Percentiles rank a stretch among this genome's conserved stretches.
These are phyloP conservation scores for Cardamine chenopodiifolia DNA, from an alignment of 345 rosid species.

Conservation along the genomic window DNA sequence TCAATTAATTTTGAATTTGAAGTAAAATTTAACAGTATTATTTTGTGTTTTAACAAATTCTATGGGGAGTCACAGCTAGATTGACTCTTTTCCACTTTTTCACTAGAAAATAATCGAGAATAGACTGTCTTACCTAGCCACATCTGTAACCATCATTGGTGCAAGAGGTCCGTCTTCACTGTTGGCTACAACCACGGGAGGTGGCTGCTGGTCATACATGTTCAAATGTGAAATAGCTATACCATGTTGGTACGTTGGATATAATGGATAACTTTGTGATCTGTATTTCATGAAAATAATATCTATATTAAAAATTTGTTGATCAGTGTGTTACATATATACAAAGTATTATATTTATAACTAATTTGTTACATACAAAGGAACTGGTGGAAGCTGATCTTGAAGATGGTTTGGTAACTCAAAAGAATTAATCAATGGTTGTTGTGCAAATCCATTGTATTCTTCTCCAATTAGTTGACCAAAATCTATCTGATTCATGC, in stretches of 20 bases:
- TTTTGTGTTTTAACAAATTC: too few species aligned
- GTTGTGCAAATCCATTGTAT: conserved; percentile 8
- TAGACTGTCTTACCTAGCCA: background rate
- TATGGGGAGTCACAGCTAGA: too few species aligned
- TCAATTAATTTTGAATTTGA: too few species aligned
- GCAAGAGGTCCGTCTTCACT: background rate
- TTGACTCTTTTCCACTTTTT: too few species aligned
- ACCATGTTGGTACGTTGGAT: background rate
- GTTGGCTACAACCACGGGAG: background rate
- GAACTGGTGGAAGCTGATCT: background rate
- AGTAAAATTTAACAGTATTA: too few species aligned
- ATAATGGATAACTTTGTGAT: background rate
- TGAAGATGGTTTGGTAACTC: conserved; percentile 17
- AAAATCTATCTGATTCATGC: conserved; percentile 2
- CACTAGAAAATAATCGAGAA: too few species aligned
- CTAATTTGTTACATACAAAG: conserved; percentile 20
- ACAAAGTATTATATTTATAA: background rate
- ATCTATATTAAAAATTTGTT: background rate
- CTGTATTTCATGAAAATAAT: conserved; percentile 17
- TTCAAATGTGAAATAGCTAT: conserved; percentile 5
- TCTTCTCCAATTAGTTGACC: background rate
- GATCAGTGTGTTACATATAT: background rate
- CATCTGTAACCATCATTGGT: background rate
- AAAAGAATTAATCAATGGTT: conserved; percentile 4
- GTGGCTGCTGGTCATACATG: conserved; percentile 1